phyloP scores from a whole-genome alignment of 345 rosid species.

The Clarkia xantiana region DNA sequence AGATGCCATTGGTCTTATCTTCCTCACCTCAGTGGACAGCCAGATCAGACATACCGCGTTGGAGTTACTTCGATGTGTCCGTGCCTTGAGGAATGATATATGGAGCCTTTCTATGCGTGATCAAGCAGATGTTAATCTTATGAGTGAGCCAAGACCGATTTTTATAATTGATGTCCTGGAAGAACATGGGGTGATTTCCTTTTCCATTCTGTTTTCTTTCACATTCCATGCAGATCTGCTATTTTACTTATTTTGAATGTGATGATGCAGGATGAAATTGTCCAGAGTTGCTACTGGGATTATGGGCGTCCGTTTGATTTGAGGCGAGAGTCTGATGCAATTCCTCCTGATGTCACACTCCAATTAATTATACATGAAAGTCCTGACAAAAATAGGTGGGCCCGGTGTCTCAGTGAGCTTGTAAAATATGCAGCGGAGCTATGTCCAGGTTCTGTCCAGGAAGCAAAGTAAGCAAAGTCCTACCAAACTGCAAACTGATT shows the following conservation, averaged over 20 bases:
- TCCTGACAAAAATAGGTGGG: constrained; percentile 97
- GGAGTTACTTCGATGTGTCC: constrained; percentile 90
- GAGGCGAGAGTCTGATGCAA: constrained; percentile 76
- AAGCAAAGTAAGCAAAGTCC: constrained; percentile 61
- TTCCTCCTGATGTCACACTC: constrained; percentile 89
- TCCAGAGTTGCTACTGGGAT: constrained; percentile 95
- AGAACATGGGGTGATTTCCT: constrained; percentile 76
- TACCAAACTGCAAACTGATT: not conserved
- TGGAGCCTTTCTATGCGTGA: constrained; percentile 40
- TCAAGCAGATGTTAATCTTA: constrained; percentile 44
- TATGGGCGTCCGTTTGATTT: constrained; percentile 85
- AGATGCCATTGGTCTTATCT: constrained; percentile 94
- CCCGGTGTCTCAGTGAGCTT: constrained; percentile 88
- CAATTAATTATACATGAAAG: constrained; percentile 90
- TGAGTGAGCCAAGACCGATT: constrained; percentile 76
- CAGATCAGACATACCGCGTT: constrained; percentile 94
- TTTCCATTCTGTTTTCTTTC: constrained; percentile 1
- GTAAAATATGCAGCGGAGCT: constrained; percentile 91
- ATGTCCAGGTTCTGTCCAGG: constrained; percentile 88
- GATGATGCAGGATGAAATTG: constrained; percentile 71
- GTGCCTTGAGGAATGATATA: constrained; percentile 86
- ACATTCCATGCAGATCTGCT: not conserved
- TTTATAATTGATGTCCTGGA: constrained; percentile 89
- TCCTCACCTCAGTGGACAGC: constrained; percentile 91
- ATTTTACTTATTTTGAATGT: not conserved